Conservation (phyloP, 2,329 filamentous ascomycete genomes). For the Chrysoporthe deuterocubensis region DNA sequence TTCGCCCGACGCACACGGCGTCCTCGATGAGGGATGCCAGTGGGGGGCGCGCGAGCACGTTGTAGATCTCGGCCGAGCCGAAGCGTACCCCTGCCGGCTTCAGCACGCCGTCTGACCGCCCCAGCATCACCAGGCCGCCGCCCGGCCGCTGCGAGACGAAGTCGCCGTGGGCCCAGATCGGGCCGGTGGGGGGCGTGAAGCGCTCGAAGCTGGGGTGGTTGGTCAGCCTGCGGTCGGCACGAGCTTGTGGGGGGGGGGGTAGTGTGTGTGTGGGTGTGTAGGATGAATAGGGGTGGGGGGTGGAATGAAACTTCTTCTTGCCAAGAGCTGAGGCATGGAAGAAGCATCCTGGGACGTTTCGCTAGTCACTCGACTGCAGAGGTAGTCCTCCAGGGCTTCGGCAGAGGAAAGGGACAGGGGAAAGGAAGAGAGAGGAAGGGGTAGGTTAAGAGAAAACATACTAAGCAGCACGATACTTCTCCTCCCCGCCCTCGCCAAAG, state of each 20-base stretch:
- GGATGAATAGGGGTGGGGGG: neutral
- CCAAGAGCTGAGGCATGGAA: no score
- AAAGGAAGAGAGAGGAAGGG: neutral
- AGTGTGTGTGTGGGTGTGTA: no score
- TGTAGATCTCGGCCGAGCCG: constrained; percentile 94
- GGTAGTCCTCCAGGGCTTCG: no score
- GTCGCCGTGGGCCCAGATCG: constrained; percentile 91
- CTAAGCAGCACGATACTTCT: constrained; percentile 83
- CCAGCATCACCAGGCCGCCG: constrained; percentile 86
- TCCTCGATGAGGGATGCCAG: constrained; percentile 77
- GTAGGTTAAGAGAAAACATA: neutral
- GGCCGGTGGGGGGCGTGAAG: constrained; percentile 58
- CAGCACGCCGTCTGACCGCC: constrained; percentile 87
- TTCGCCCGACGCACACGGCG: constrained; percentile 81
- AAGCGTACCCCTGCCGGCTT: constrained; percentile 93
- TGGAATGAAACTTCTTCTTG: neutral
- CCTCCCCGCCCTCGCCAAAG: constrained; percentile 73
- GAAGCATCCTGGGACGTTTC: no score
- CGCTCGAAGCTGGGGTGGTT: constrained; percentile 65
- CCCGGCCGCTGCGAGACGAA: constrained; percentile 75
- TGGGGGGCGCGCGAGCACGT: constrained; percentile 81
- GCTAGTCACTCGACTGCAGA: no score
- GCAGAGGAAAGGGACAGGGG: neutral
- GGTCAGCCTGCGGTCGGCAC: neutral
- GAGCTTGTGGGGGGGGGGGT: no score